phyloP scores from a whole-genome alignment of 106 monocot genomes.

The Cymbidium sinense region DNA sequence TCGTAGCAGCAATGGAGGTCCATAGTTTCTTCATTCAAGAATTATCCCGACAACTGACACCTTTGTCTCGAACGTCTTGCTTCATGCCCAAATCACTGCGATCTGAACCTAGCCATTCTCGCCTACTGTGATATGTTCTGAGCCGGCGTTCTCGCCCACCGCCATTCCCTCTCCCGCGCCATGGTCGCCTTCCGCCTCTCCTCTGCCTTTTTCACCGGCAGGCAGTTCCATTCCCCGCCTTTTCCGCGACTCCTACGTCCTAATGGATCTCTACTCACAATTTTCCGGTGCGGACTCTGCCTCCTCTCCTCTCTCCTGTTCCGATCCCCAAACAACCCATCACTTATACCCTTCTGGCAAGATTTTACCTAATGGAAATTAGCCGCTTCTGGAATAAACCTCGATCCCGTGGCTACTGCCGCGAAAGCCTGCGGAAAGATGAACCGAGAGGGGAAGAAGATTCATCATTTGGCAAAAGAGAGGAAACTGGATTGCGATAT shows the following conservation, averaged over 20 bases:
- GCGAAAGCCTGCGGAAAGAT: constrained; percentile 23
- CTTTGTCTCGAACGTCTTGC: constrained; percentile 36
- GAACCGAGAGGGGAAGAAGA: constrained; percentile 15
- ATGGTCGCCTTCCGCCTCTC: constrained; percentile 12
- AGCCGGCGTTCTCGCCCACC: constrained; percentile 22
- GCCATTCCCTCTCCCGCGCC: constrained; percentile 32
- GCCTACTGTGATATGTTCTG: constrained; percentile 34
- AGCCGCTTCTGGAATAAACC: constrained; percentile 1
- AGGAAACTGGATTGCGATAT: constrained; percentile 22
- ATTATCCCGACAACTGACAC: constrained; percentile 24
- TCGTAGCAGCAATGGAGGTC: not conserved
- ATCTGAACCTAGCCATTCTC: constrained; percentile 15
- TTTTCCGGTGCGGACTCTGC: constrained; percentile 16
- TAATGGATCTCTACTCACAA: constrained; percentile 23
- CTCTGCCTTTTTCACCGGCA: constrained; percentile 7
- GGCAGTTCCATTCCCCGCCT: constrained; percentile 30
- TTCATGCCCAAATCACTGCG: constrained; percentile 18
- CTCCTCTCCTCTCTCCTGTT: constrained; percentile 10
- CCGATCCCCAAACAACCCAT: constrained; percentile 8
- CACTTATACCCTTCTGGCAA: constrained; percentile 33
- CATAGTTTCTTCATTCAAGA: not conserved
- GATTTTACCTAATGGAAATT: constrained; percentile 22
- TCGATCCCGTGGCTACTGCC: constrained; percentile 29
- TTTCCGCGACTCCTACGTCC: constrained; percentile 25
- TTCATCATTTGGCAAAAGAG: constrained; percentile 25